A percentile compares a stretch with the other conserved stretches of the same genome.
These are phyloP conservation scores for Hortiboletus campestris DNA, from an alignment of 768 basidiomycete genomes.

Conservation along the genomic window DNA sequence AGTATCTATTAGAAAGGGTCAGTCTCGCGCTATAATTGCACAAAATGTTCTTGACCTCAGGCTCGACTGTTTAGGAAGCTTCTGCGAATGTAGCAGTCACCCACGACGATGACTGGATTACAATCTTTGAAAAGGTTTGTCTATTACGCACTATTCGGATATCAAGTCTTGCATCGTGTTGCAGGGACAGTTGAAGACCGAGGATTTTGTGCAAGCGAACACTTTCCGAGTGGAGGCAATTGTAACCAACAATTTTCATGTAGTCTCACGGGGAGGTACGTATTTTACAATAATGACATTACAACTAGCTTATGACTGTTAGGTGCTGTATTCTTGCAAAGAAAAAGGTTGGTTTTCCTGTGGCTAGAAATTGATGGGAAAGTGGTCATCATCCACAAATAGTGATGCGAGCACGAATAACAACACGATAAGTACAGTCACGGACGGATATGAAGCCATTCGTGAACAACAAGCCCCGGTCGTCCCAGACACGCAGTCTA, in stretches of 20 bases:
- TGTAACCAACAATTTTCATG: not conserved
- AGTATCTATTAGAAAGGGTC: not conserved
- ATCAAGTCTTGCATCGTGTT: not conserved
- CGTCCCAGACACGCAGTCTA: not conserved
- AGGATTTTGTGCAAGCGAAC: not conserved
- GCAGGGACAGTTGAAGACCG: not conserved
- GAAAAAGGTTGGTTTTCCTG: not conserved
- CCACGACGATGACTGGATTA: constrained; percentile 8
- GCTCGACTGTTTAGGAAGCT: not conserved
- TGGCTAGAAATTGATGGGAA: not conserved
- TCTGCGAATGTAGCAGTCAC: constrained; percentile 1
- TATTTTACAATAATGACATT: not conserved
- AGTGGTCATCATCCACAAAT: not conserved
- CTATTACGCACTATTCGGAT: too few relatives aligned
- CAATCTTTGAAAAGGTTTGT: not conserved
- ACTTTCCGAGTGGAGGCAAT: not conserved
- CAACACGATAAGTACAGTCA: not conserved
- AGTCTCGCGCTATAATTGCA: not conserved
- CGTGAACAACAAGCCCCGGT: not conserved
- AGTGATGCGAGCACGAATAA: not conserved
- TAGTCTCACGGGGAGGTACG: not conserved
- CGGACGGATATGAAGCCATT: not conserved
- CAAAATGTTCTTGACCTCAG: not conserved
- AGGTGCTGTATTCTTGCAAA: constrained; percentile 2
- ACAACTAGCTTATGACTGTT: not conserved